Conservation (phyloP, 2,329 filamentous ascomycete genomes). For the Talaromyces sp. region DNA sequence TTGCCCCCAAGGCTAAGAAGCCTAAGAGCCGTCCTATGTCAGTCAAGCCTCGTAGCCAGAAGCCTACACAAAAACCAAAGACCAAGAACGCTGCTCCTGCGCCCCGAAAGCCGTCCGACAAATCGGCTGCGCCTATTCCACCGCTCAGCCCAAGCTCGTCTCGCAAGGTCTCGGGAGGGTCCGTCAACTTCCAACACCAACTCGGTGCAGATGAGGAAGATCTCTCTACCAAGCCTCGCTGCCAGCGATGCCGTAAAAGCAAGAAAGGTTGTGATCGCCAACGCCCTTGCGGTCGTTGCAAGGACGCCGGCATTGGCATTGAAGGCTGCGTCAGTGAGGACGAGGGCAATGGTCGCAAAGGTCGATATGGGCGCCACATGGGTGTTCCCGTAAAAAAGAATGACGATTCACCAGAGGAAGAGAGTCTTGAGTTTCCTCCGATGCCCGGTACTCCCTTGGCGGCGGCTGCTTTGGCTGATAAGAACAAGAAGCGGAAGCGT, state of each 20-base stretch:
- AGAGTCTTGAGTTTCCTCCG: conserved; percentile 51
- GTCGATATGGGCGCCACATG: conserved; percentile 78
- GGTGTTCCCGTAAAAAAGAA: conserved; percentile 66
- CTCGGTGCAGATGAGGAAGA: conserved; percentile 78
- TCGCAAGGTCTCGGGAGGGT: conserved; percentile 59
- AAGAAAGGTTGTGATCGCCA: conserved; percentile 99
- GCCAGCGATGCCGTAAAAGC: conserved; percentile 97
- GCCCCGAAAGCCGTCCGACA: conserved; percentile 44
- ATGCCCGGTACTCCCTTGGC: conserved; percentile 36
- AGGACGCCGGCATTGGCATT: conserved; percentile 88
- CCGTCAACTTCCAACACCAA: conserved; percentile 64
- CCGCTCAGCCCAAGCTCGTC: conserved; percentile 50
- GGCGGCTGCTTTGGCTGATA: conserved; percentile 50
- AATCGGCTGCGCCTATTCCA: conserved; percentile 28
- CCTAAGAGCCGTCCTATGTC: conserved; percentile 52
- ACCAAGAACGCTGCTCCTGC: conserved; percentile 37
- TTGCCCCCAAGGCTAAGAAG: conserved; percentile 54
- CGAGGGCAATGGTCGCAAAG: conserved; percentile 95
- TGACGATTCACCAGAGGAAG: conserved; percentile 50
- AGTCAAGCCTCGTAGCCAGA: conserved; percentile 33
- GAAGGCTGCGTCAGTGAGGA: conserved; percentile 97
- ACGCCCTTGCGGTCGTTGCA: conserved; percentile 90
- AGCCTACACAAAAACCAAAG: conserved; percentile 32
- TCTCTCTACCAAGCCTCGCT: conserved; percentile 91
- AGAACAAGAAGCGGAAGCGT: conserved; percentile 72